Evolutionary conservation across 2,329 filamentous ascomycete species (phyloP).

Genomic region (Pseudonectria buxi): DNA sequence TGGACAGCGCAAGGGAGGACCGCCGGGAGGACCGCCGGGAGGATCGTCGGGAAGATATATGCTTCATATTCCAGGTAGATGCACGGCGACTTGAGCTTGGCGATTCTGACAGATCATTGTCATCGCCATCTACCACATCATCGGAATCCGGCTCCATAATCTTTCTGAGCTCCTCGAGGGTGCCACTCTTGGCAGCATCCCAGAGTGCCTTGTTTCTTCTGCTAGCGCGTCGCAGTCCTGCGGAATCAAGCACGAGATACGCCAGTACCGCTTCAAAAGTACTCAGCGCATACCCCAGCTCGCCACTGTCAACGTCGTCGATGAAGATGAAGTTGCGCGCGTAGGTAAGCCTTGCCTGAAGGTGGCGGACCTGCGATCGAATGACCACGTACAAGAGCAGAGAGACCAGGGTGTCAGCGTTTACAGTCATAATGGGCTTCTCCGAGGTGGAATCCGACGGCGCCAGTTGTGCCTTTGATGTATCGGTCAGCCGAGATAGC

Average conservation of each 20-base stretch:
- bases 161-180: conserved; percentile 64
- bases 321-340: conserved; percentile 98
- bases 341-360: conserved; percentile 85
- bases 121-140: conserved; percentile 33
- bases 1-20: conserved; percentile 35
- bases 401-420: conserved; percentile 90
- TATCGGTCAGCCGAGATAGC: conserved; percentile 62
- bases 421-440: conserved; percentile 54
- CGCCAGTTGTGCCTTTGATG: conserved; percentile 34
- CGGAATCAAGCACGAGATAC: conserved; percentile 79
- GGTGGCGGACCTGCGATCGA: conserved; percentile 75
- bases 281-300: conserved; percentile 92
- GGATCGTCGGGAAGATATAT: conserved; percentile 36
- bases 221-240: conserved; percentile 75
- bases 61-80: conserved; percentile 43
- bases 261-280: conserved; percentile 91
- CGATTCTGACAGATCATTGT: conserved; percentile 34
- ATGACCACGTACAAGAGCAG: conserved; percentile 89
- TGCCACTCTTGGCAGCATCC: conserved; percentile 76
- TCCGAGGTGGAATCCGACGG: conserved; percentile 34
- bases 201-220: conserved; percentile 79
- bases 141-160: conserved; percentile 69
- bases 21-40: conserved; percentile 23
- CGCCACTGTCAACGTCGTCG: conserved; percentile 92
- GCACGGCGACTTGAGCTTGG: conserved; percentile 36